Percentiles rank a stretch among this genome's conserved stretches.
These are phyloP conservation scores for Peronospora farinosa DNA, from an alignment of 352 stramenopile genomes.

Conservation along the genomic window DNA sequence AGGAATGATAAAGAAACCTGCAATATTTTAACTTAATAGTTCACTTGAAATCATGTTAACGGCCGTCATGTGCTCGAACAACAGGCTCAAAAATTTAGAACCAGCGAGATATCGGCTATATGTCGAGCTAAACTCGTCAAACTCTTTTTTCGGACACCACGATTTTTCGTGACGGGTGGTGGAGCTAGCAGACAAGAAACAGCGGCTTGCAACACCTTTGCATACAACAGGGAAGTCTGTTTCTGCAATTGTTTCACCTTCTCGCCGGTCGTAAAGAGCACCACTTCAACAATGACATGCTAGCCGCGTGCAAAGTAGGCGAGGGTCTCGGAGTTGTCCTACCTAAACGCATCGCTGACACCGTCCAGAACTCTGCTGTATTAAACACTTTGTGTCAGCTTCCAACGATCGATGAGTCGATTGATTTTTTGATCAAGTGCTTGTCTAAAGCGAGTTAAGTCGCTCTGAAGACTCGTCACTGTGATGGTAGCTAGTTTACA, in stretches of 20 bases:
- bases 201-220: conserved; percentile 24
- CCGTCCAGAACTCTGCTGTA: background rate
- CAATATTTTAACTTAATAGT: background rate
- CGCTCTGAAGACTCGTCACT: too few species aligned
- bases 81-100: conserved; percentile 17
- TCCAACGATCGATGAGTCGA: conserved; percentile 46
- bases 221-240: conserved; percentile 2
- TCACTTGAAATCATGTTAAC: too few species aligned
- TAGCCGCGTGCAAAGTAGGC: conserved; percentile 30
- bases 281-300: conserved; percentile 35
- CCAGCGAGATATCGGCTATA: conserved; percentile 6
- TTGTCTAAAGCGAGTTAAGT: conserved; percentile 12
- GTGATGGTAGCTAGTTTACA: too few species aligned
- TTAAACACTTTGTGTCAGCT: conserved; percentile 15
- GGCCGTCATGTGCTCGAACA: background rate
- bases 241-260: conserved; percentile 6
- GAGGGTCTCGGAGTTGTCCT: conserved; percentile 27
- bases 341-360: conserved; percentile 13
- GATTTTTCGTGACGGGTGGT: conserved; percentile 15
- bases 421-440: conserved; percentile 52
- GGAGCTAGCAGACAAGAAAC: conserved; percentile 10
- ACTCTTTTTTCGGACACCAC: conserved; percentile 11
- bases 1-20: conserved; percentile 5
- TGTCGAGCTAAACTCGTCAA: conserved; percentile 2
- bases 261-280: conserved; percentile 30